A percentile compares a stretch with the other conserved stretches of the same genome.
Conservation (phyloP, 1,284 basidiomycete species). For the Rhizopogon parksii region DNA sequence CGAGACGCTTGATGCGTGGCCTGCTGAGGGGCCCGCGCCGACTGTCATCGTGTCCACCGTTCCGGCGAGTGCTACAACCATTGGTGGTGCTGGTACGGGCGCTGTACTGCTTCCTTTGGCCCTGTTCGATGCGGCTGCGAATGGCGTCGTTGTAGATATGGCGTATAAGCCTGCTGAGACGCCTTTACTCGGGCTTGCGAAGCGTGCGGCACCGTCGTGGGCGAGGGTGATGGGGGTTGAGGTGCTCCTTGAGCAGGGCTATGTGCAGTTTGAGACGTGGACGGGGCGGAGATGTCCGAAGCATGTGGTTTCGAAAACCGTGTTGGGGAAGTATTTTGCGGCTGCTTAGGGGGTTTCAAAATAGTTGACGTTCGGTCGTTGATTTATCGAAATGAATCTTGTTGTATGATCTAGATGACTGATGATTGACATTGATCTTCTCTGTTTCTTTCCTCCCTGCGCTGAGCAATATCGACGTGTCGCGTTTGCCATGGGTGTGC, state of each 20-base stretch:
- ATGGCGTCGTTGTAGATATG: conserved; percentile 81
- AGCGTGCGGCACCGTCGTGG: conserved; percentile 53
- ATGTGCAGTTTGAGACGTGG: conserved; percentile 80
- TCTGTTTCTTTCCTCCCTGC: no score
- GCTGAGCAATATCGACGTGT: no score
- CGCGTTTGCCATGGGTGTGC: no score
- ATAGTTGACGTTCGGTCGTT: not conserved
- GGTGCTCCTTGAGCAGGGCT: conserved; percentile 83
- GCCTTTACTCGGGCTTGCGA: conserved; percentile 55
- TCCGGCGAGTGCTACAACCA: conserved; percentile 65
- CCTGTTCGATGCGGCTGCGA: conserved; percentile 43
- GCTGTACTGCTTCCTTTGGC: conserved; percentile 51
- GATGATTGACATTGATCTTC: no score
- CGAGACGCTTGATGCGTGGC: conserved; percentile 51
- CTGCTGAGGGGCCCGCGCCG: conserved; percentile 41
- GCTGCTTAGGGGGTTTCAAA: not conserved
- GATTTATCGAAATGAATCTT: not conserved
- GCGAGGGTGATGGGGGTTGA: conserved; percentile 71
- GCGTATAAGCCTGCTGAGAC: conserved; percentile 84
- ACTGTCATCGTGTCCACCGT: conserved; percentile 81
- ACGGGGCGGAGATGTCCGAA: conserved; percentile 58
- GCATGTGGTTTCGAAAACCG: conserved; percentile 37
- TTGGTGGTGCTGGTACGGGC: conserved; percentile 26
- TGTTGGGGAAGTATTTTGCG: conserved; percentile 44
- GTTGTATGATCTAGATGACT: not conserved